Evolutionary conservation across 305 asterid species (phyloP).

Genomic region (Withania somnifera): DNA sequence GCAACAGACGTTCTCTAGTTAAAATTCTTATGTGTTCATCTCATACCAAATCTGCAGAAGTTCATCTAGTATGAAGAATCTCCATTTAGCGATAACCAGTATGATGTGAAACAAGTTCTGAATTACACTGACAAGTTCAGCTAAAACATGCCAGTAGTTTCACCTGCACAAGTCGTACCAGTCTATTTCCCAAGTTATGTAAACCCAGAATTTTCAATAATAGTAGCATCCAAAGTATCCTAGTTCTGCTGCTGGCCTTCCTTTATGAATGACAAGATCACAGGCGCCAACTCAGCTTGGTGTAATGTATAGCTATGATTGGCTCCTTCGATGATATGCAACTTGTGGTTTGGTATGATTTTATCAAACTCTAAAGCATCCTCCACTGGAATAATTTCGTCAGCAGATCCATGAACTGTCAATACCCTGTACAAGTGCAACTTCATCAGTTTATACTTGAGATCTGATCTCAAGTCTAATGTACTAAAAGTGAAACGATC

Average conservation of each 20-base stretch:
- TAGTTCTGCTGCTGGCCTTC: conserved; percentile 29
- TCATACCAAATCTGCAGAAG: background rate
- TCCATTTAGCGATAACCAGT: background rate
- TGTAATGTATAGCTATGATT: conserved; percentile 51
- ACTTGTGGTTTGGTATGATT: conserved; percentile 53
- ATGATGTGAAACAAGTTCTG: background rate
- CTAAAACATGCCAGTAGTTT: background rate
- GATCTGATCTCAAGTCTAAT: background rate
- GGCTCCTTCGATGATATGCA: conserved; percentile 62
- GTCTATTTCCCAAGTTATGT: background rate
- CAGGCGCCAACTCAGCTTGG: conserved; percentile 40
- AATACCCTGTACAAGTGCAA: conserved; percentile 36
- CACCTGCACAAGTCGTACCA: background rate
- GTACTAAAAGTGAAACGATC: background rate
- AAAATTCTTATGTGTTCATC: background rate
- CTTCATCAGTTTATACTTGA: background rate
- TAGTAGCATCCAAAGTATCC: background rate
- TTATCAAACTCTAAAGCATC: conserved; percentile 65
- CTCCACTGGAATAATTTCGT: conserved; percentile 55
- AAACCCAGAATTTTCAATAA: background rate
- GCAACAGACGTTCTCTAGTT: background rate
- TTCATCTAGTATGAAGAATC: background rate
- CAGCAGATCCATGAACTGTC: conserved; percentile 79
- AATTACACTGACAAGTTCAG: background rate
- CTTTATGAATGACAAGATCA: conserved; percentile 53